These are phyloP conservation scores for Usnea hakonensis DNA, from an alignment of 495 filamentous ascomycete genomes.

Conservation along the genomic window DNA sequence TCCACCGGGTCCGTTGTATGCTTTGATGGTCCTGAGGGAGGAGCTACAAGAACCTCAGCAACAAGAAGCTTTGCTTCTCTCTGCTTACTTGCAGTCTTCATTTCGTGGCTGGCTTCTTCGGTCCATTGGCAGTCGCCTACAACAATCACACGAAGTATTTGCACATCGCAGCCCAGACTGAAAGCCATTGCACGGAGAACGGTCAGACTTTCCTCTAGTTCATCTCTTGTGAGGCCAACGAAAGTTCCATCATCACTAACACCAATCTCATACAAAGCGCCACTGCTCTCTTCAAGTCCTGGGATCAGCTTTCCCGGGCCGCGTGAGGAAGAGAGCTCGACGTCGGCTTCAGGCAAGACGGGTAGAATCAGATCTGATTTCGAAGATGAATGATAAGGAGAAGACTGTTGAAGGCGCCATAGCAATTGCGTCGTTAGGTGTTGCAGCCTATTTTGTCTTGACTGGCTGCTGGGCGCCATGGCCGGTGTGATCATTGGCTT, in stretches of 20 bases:
- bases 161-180: slow-evolving; percentile 82
- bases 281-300: slow-evolving; percentile 84
- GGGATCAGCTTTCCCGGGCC: slow-evolving; percentile 61
- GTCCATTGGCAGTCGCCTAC: slow-evolving; percentile 83
- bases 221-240: slow-evolving; percentile 81
- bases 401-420: slow-evolving; percentile 93
- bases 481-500: slow-evolving; percentile 24
- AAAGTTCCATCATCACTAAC: slow-evolving; percentile 92
- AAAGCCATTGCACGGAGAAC: slow-evolving; percentile 84
- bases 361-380: slow-evolving; percentile 64
- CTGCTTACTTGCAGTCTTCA: slow-evolving; percentile 25
- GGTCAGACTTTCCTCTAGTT: slow-evolving; percentile 80
- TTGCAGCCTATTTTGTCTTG: slow-evolving; percentile 74
- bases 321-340: slow-evolving; percentile 42
- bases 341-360: slow-evolving; percentile 55
- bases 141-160: slow-evolving; percentile 71
- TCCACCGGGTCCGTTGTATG: slow-evolving; percentile 11
- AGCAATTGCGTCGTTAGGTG: slow-evolving; percentile 90
- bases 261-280: slow-evolving; percentile 93
- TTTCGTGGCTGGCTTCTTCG: slow-evolving; percentile 32
- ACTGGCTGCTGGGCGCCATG: slow-evolving; percentile 44
- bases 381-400: slow-evolving; percentile 76
- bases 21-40: slow-evolving; percentile 45
- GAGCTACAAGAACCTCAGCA: slow-evolving; percentile 73
- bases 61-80: slow-evolving; percentile 65